Evolutionary conservation across 371 early-diverging fungal species (phyloP), one percentile per base, ranked within the genome.

Genomic region (Apophysomyces variabilis): DNA sequence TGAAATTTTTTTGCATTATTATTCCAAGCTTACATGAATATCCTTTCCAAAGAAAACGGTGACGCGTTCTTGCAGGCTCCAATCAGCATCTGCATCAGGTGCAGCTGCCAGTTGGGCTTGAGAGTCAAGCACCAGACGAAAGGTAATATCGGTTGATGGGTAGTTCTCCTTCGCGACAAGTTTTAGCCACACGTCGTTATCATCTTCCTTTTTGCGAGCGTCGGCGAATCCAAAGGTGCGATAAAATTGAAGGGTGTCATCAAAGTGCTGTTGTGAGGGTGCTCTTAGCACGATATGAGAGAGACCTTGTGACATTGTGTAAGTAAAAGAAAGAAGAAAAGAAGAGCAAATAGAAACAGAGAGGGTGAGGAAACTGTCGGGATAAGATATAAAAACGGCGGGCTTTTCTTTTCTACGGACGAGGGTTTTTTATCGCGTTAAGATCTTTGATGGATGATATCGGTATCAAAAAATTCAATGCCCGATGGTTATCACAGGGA

Each of bases 281-380:
- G 89, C 87, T 58, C 76, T 75, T 12, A 89, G 72, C 21, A 81
- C 78, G 59, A 89, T 66, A 67, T 89, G 88, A 16, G 89, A 89
- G 57, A 90, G 83, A 32, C 77, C 77, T 65, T 73, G 65, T 21
- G 62, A 61, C 60, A 65, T 61, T 21, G 11, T 61, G 41, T 26
- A 26, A 26, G 38, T 16, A 7, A 56, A 44, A 57, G 38, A 47
- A 58, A 59, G 14, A n/a, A 66, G 32, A 21, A 62, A 54, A 21
- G 21, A 26, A 26, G 26, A 26, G 26, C 26, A 26, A 63, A 61
- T 54, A 46, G 41, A 58, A 26, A 35, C 32, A 36, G 38, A 60
- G 38, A 67, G 44, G 67, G 38, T 18, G 36, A 14, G 13, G 54
- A 26, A 50, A 50, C 9, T 5, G 54, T 50, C 54, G 54, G 54